phyloP scores from a whole-genome alignment of 2,329 filamentous ascomycete genomes.

The Fusarium sp. region DNA sequence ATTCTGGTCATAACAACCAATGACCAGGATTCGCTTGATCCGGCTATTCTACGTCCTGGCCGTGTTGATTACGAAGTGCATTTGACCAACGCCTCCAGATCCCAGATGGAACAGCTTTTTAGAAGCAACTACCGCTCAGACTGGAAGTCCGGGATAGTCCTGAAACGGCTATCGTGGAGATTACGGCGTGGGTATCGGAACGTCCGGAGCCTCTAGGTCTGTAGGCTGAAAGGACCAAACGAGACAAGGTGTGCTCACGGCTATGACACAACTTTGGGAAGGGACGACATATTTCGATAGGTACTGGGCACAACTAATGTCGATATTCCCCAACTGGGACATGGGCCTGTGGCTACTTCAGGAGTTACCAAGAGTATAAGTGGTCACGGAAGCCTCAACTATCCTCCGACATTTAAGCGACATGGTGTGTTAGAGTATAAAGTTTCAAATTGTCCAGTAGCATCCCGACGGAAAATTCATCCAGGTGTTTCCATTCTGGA shows the following conservation, averaged over 20 bases:
- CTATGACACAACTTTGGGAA: too few relatives aligned
- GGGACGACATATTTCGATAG: too few relatives aligned
- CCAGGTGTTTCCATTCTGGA: too few relatives aligned
- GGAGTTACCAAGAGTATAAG: too few relatives aligned
- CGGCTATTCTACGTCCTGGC: not conserved
- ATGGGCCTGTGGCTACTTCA: too few relatives aligned
- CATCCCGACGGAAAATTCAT: too few relatives aligned
- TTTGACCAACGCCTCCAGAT: not conserved
- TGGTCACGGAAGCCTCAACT: too few relatives aligned
- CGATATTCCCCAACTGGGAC: too few relatives aligned
- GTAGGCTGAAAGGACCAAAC: not conserved
- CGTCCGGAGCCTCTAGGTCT: not conserved
- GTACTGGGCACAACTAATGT: too few relatives aligned
- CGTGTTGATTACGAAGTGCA: not conserved
- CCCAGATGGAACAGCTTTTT: not conserved
- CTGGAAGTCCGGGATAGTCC: not conserved
- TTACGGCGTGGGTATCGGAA: not conserved
- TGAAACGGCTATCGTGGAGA: not conserved
- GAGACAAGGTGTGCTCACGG: not conserved
- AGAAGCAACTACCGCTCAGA: not conserved
- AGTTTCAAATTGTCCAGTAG: too few relatives aligned
- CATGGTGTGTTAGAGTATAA: too few relatives aligned
- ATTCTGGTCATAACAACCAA: not conserved
- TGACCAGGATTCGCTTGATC: not conserved
- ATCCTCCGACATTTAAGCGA: too few relatives aligned